These are phyloP conservation scores for Danielozyma ontarioensis DNA, from an alignment of 805 yeast genomes.

Conservation along the genomic window DNA sequence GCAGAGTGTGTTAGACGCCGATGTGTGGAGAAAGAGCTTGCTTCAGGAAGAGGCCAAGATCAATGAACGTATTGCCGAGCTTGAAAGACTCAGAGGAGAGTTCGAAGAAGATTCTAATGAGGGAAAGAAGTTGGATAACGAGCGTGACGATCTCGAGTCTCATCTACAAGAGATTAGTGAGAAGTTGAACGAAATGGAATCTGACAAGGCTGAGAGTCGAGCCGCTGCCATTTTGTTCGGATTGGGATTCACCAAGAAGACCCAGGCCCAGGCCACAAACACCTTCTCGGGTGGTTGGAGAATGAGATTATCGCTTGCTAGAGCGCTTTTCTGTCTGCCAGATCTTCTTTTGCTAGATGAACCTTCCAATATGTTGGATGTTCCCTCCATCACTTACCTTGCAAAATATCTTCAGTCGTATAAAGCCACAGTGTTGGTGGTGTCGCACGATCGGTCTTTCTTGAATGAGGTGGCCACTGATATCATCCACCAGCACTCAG, in stretches of 20 bases:
- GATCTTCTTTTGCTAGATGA: conserved; percentile 91
- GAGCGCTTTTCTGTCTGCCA: conserved; percentile 96
- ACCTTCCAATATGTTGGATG: conserved; percentile 99
- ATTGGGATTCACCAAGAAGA: conserved; percentile 84
- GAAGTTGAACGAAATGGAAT: conserved; percentile 87
- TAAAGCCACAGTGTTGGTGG: conserved; percentile 89
- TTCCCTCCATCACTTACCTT: conserved; percentile 92
- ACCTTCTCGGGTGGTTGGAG: conserved; percentile 99
- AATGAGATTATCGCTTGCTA: conserved; percentile 96
- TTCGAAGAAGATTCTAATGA: conserved; percentile 70
- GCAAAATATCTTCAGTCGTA: conserved; percentile 87
- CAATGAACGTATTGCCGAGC: conserved; percentile 68
- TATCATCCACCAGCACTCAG: conserved; percentile 96
- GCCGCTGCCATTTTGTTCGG: conserved; percentile 94
- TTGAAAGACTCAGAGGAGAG: conserved; percentile 62
- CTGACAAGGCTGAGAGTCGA: conserved; percentile 95
- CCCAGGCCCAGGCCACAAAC: conserved; percentile 80
- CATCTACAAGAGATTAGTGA: conserved; percentile 76
- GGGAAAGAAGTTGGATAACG: conserved; percentile 77
- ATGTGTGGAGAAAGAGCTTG: conserved; percentile 95
- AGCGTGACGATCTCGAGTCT: conserved; percentile 77
- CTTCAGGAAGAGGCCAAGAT: conserved; percentile 70
- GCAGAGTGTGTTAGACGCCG: conserved; percentile 97
- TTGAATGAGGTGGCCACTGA: conserved; percentile 98
- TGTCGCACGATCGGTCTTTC: conserved; percentile 96